Evolutionary conservation across 1,139 yeast genomes (phyloP).

Genomic region (Candida freyschussii): DNA sequence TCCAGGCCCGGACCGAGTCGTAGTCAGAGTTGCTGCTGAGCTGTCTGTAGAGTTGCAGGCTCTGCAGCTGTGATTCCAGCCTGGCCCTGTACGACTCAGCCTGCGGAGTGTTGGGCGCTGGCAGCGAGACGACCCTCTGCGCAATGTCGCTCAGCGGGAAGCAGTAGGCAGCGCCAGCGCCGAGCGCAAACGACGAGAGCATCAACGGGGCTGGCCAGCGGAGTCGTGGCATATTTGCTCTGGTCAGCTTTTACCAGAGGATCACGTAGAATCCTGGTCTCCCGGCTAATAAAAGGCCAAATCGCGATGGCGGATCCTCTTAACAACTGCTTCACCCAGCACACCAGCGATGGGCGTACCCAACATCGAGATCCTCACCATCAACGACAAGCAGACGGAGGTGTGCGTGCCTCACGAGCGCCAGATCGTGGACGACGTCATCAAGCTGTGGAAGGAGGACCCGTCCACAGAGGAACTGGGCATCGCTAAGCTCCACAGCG

Average conservation of each 20-base stretch:
- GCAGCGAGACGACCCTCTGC: conserved; percentile 18
- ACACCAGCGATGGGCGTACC: too few relatives aligned
- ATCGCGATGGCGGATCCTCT: too few relatives aligned
- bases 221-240: too few relatives aligned
- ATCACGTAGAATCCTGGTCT: not conserved
- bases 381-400: conserved; percentile 29
- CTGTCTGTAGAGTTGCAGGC: conserved; percentile 48
- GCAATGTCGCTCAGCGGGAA: conserved; percentile 25
- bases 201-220: too few relatives aligned
- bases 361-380: conserved; percentile 28
- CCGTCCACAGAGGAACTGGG: conserved; percentile 59
- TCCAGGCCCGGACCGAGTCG: conserved; percentile 54
- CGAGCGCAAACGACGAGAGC: conserved; percentile 22
- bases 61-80: conserved; percentile 44
- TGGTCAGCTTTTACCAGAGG: not conserved
- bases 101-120: conserved; percentile 23
- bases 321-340: too few relatives aligned
- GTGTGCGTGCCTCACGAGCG: conserved; percentile 56
- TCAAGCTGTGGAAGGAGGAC: conserved; percentile 64
- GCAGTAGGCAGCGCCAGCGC: conserved; percentile 23
- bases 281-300: too few relatives aligned
- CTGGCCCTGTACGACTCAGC: conserved; percentile 28
- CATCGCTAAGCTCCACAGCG: conserved; percentile 46
- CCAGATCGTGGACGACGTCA: conserved; percentile 58
- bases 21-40: conserved; percentile 41